Percentiles rank a stretch among this genome's conserved stretches.
phyloP scores from a whole-genome alignment of 345 rosid genomes.

The Cardiospermum halicacabum region DNA sequence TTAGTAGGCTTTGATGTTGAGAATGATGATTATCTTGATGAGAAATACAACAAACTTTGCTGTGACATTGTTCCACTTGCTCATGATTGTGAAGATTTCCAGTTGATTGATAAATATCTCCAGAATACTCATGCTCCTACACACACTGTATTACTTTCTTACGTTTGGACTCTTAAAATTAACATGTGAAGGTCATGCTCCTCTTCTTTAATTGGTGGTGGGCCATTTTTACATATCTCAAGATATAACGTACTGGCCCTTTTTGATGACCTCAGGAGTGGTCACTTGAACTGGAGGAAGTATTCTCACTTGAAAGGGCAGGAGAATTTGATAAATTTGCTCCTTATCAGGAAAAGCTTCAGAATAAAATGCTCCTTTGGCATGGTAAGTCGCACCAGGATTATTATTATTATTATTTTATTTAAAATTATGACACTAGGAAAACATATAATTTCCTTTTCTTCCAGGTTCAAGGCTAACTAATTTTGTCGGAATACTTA shows the following conservation, averaged over 20 bases:
- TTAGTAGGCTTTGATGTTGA: conserved; percentile 90
- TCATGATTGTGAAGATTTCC: conserved; percentile 79
- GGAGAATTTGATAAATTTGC: conserved; percentile 86
- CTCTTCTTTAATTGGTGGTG: neutral
- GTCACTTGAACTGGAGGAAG: conserved; percentile 89
- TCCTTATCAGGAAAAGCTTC: conserved; percentile 58
- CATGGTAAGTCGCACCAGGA: conserved; percentile 52
- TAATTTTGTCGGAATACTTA: conserved; percentile 91
- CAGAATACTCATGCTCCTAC: conserved; percentile 88
- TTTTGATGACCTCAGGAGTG: conserved; percentile 55
- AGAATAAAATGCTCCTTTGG: conserved; percentile 90
- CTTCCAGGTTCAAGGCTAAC: conserved; percentile 85
- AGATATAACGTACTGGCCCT: conserved; percentile 4
- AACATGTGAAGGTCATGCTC: neutral
- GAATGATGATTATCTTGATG: conserved; percentile 73
- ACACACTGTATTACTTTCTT: conserved; percentile 54
- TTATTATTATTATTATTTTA: neutral
- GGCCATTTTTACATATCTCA: neutral
- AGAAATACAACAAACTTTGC: conserved; percentile 64
- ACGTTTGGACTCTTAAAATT: neutral
- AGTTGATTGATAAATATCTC: conserved; percentile 72
- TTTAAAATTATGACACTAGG: too few relatives aligned
- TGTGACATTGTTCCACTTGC: conserved; percentile 71
- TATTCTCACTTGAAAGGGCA: conserved; percentile 81
- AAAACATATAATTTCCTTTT: neutral